Conservation (phyloP, 139 green algal species). For the Micromonas commoda region DNA sequence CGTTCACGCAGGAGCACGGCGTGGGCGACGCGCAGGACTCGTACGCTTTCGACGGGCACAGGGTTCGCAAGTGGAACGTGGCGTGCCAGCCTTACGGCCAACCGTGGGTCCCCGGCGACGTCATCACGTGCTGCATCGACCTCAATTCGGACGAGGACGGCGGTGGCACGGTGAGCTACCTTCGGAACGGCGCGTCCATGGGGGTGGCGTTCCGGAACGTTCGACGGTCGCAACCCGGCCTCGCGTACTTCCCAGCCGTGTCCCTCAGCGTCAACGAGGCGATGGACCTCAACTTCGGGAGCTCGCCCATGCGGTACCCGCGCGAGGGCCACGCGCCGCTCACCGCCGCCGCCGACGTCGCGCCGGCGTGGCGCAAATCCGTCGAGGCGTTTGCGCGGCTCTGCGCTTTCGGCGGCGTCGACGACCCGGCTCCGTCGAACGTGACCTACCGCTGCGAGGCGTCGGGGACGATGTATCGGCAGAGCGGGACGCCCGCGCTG, state of each 20-base stretch:
- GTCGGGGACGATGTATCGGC: background rate
- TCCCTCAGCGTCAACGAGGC: slow-evolving; percentile 68
- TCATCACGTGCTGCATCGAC: slow-evolving; percentile 81
- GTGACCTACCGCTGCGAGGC: background rate
- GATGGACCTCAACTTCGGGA: slow-evolving; percentile 74
- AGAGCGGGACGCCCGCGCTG: no score
- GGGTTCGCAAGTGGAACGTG: slow-evolving; percentile 76
- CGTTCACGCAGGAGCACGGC: slow-evolving; percentile 86
- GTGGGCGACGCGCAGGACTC: slow-evolving; percentile 80
- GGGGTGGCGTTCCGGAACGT: slow-evolving; percentile 68
- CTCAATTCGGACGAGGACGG: slow-evolving; percentile 45
- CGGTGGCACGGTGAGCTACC: slow-evolving; percentile 63
- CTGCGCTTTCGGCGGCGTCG: no score
- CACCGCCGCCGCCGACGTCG: background rate
- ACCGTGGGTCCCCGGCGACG: slow-evolving; percentile 64
- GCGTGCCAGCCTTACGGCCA: slow-evolving; percentile 65
- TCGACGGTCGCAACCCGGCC: slow-evolving; percentile 41
- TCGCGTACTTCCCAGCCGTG: slow-evolving; percentile 78
- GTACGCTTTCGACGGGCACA: slow-evolving; percentile 77
- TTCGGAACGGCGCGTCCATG: slow-evolving; percentile 68
- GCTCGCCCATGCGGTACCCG: slow-evolving; percentile 63
- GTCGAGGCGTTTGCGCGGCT: background rate
- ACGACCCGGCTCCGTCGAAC: background rate
- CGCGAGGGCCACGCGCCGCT: slow-evolving; percentile 50
- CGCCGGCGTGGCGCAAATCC: background rate